Evolutionary conservation across 73 alveolate genomes (phyloP).

Genomic region (Paramecium pentaurelia): DNA sequence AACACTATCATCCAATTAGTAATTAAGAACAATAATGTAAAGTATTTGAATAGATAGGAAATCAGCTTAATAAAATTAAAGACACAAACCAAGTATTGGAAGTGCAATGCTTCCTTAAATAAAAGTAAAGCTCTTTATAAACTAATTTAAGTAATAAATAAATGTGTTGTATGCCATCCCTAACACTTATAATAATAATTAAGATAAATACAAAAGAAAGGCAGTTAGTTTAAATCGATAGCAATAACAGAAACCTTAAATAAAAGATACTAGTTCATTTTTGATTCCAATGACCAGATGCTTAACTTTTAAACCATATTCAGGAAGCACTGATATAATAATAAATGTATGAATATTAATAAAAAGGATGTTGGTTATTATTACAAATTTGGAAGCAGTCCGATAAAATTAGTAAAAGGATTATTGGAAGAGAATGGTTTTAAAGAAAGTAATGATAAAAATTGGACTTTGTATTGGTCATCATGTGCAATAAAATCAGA

Average conservation of each 20-base stretch:
- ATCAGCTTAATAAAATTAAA: not conserved
- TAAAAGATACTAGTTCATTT: not conserved
- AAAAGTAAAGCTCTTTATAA: not conserved
- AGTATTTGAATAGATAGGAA: not conserved
- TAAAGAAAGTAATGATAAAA: slow-evolving; percentile 55
- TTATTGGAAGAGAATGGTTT: slow-evolving; percentile 59
- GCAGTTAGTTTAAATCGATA: not conserved
- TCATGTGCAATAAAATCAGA: slow-evolving; percentile 43
- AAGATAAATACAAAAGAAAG: not conserved
- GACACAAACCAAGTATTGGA: not conserved
- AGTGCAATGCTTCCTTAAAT: not conserved
- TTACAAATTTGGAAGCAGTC: slow-evolving; percentile 42
- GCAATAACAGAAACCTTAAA: not conserved
- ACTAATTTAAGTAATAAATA: not conserved
- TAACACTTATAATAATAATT: not conserved
- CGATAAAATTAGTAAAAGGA: slow-evolving; percentile 52
- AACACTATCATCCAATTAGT: not conserved
- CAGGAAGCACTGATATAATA: not conserved
- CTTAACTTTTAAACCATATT: not conserved
- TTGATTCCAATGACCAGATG: not conserved
- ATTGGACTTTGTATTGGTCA: slow-evolving; percentile 60
- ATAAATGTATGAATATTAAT: not conserved
- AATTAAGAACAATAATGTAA: not conserved
- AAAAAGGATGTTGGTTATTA: slow-evolving; percentile 55
- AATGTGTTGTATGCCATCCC: not conserved